phyloP scores from a whole-genome alignment of 2,329 filamentous ascomycete genomes.

The Beauveria pseudobassiana region DNA sequence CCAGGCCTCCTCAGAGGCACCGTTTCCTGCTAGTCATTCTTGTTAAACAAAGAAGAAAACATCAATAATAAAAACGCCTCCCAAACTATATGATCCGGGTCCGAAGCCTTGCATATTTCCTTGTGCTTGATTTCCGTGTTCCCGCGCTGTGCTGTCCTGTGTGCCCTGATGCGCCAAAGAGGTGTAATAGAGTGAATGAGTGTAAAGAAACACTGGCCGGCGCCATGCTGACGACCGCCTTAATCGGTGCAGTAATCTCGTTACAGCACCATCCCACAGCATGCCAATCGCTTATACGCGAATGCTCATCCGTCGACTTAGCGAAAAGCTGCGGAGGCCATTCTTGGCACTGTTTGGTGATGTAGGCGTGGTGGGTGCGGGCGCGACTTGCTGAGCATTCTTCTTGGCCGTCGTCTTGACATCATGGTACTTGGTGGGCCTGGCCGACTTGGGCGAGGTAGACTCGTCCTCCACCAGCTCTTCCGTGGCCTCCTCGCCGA shows the following conservation, averaged over 20 bases:
- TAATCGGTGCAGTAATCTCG: neutral
- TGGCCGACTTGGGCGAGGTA: constrained; percentile 17
- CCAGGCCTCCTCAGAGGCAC: constrained; percentile 1
- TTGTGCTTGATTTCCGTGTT: neutral
- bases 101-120: neutral
- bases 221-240: neutral
- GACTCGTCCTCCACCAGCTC: neutral
- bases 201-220: neutral
- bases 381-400: constrained; percentile 23
- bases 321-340: constrained; percentile 6
- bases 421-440: constrained; percentile 40
- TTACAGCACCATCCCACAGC: neutral
- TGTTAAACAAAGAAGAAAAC: neutral
- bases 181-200: neutral
- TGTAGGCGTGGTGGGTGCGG: constrained; percentile 1
- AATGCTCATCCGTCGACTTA: constrained; percentile 14
- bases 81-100: neutral
- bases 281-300: neutral
- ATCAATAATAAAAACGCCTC: neutral
- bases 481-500: constrained; percentile 25
- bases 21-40: constrained; percentile 1
- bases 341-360: constrained; percentile 13
- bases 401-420: constrained; percentile 38
- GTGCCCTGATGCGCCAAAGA: constrained; percentile 3
- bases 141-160: constrained; percentile 7